Conservation (phyloP, 257 asterid species). For the Solanum raphanifolium region DNA sequence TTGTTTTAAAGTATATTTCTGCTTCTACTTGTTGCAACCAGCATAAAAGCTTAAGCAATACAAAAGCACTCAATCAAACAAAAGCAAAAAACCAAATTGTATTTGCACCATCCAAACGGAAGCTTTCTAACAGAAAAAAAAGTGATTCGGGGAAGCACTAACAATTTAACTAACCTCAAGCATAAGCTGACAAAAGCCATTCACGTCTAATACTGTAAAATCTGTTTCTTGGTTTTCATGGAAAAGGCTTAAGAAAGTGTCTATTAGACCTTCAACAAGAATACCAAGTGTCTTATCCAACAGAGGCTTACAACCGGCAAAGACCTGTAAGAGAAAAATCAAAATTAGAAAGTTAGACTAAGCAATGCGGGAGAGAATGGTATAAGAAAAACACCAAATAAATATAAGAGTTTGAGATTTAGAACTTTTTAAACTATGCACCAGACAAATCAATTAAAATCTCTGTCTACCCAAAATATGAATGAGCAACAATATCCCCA, state of each 20-base stretch:
- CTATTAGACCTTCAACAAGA: conserved; percentile 93
- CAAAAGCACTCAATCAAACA: background rate
- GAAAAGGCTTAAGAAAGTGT: conserved; percentile 73
- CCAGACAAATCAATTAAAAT: background rate
- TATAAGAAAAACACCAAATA: background rate
- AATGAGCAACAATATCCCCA: background rate
- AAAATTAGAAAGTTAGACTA: background rate
- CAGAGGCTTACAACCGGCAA: conserved; percentile 88
- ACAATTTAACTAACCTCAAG: conserved; percentile 62
- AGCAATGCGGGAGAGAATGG: background rate
- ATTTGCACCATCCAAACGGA: background rate
- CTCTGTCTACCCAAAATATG: background rate
- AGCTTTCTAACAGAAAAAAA: background rate
- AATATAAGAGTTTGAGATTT: background rate
- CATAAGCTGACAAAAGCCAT: conserved; percentile 94
- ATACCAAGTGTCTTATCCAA: conserved; percentile 90
- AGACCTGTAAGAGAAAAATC: conserved; percentile 45
- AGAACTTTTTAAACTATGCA: background rate
- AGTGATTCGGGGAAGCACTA: background rate
- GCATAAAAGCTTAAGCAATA: background rate
- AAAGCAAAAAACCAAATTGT: background rate
- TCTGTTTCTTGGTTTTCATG: conserved; percentile 58
- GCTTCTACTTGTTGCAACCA: background rate
- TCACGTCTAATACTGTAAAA: conserved; percentile 70
- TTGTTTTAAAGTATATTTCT: background rate